A percentile compares a stretch with the other conserved stretches of the same genome.
These are phyloP conservation scores for Fomitopsis palustris DNA, from an alignment of 1,284 basidiomycete genomes.

Conservation along the genomic window DNA sequence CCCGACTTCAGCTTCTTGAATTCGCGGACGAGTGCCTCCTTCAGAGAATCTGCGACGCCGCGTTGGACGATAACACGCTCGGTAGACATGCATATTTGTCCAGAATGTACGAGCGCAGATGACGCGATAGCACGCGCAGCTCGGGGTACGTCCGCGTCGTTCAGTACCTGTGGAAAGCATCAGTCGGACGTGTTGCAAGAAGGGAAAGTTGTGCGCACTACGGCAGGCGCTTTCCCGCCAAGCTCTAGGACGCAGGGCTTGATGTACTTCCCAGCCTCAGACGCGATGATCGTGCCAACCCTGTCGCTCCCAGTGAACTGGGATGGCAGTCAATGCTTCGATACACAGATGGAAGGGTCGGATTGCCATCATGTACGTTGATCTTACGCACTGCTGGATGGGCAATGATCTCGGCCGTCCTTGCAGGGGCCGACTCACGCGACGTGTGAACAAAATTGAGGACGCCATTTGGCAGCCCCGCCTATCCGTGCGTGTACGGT, in stretches of 20 bases:
- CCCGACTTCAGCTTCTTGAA: conserved; percentile 37
- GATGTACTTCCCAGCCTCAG: conserved; percentile 17
- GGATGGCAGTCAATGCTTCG: neutral
- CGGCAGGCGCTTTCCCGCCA: conserved; percentile 57
- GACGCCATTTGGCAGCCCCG: conserved; percentile 15
- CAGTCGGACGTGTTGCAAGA: neutral
- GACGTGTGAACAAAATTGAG: conserved; percentile 13
- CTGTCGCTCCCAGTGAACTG: conserved; percentile 20
- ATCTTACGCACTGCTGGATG: conserved; percentile 16
- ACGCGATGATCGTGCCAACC: conserved; percentile 17
- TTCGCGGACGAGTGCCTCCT: conserved; percentile 28
- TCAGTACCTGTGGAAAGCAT: conserved; percentile 40
- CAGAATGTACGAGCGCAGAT: conserved; percentile 59
- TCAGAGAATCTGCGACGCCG: conserved; percentile 14
- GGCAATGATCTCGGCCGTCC: conserved; percentile 15
- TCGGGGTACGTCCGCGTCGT: conserved; percentile 58
- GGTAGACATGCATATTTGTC: conserved; percentile 71
- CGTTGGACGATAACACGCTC: conserved; percentile 49
- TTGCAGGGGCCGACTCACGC: conserved; percentile 8
- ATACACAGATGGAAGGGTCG: neutral
- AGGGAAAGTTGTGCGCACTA: conserved; percentile 36
- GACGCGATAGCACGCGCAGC: conserved; percentile 53
- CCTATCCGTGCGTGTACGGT: too few species aligned
- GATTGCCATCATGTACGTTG: conserved; percentile 6
- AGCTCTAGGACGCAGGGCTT: conserved; percentile 20